Percentiles rank a stretch among this genome's conserved stretches.
phyloP scores from a whole-genome alignment of 179 eudicot species.

The Sideroxylon spinosum region DNA sequence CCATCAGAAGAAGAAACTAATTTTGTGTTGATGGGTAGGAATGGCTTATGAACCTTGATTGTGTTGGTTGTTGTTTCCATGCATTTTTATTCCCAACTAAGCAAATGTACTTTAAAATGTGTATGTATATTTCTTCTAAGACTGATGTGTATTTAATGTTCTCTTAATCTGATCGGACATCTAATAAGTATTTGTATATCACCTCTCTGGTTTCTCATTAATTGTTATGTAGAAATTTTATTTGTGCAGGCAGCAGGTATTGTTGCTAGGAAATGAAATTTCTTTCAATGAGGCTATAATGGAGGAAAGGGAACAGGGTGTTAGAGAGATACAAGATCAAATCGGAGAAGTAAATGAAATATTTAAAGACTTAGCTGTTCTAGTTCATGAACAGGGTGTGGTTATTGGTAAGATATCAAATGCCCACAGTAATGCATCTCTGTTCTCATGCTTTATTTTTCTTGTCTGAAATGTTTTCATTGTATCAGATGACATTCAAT shows the following conservation, averaged over 20 bases:
- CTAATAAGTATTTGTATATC: not conserved
- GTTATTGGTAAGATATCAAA: conserved; percentile 47
- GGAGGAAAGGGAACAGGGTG: conserved; percentile 70
- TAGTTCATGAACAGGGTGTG: conserved; percentile 62
- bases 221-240: not conserved
- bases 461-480: not conserved
- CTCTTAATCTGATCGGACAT: not conserved
- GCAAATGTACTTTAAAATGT: not conserved
- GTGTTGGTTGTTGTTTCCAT: not conserved
- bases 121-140: not conserved
- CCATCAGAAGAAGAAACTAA: not conserved
- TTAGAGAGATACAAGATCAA: conserved; percentile 60
- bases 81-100: not conserved
- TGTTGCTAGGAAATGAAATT: conserved; percentile 64
- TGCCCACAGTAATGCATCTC: conserved; percentile 1
- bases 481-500: conserved; percentile 56
- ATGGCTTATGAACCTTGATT: not conserved
- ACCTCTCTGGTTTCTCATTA: not conserved
- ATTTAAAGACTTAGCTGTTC: conserved; percentile 67
- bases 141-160: not conserved
- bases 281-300: conserved; percentile 64
- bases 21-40: not conserved
- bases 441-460: not conserved
- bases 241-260: conserved; percentile 56
- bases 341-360: conserved; percentile 70